Evolutionary conservation across 805 yeast genomes (phyloP), one percentile per base, ranked within the genome.

Genomic region (Debaryomyces prosopidis): DNA sequence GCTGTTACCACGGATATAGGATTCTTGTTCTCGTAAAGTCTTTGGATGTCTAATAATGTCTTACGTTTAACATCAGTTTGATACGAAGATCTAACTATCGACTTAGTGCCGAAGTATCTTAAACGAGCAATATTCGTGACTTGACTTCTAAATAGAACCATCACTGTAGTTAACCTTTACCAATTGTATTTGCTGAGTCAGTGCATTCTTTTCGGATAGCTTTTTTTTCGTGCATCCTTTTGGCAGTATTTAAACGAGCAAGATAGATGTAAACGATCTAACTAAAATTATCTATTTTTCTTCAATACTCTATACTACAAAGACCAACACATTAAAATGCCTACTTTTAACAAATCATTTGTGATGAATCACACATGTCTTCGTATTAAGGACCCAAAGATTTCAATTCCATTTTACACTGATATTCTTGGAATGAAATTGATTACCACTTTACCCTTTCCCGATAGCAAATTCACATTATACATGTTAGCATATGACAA

Each of bases 351-450:
- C 48, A 44, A 52, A 2, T 63, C 76, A 2, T 72, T 76, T 51
- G 41, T 62, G 11, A 71, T 76, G 52, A 88, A 87, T 71, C 89
- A 84, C 61, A 82, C 90, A 5, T 81, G 90, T 69, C 67, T 92
- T 44, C 82, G 97, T 51, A 81, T 92, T 55, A 84, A 89, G 58
- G 89, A 92, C 60, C 92, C 97, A 28, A 75, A 80, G 58, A 77
- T 71, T 15, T 81, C 95, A 12, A 68, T 88, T 35, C 77, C 79
- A 5, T 92, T 88, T 72, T 92, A 94, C 68, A 73, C 76, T 50
- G 76, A 82, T 47, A 74, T 82, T 53, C 86, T 92, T 60, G 94
- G 94, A 31, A 77, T 94, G 81, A 76, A 76, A 51, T 69, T 83
- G 34, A 56, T 89, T 47, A 70, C 68, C 18, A 72, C 73, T 45